Conservation (phyloP, 2,329 filamentous ascomycete genomes). For the Fulvia fulva region DNA sequence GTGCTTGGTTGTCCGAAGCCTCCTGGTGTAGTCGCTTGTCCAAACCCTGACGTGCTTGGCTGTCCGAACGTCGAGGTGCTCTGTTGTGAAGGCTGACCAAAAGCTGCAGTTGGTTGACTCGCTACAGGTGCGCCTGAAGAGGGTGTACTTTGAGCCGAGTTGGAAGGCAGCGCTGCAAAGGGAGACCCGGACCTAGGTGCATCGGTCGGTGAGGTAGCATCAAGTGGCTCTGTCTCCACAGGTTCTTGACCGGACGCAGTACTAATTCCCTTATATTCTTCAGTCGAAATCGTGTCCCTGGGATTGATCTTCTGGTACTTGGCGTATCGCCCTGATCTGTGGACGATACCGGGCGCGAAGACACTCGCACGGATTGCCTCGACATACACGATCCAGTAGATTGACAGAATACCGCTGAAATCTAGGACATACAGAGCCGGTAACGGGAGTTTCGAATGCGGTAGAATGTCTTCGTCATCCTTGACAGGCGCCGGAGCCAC, state of each 20-base stretch:
- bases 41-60: background rate
- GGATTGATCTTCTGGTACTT: conserved; percentile 3
- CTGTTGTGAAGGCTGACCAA: background rate
- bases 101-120: background rate
- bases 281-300: too few species aligned
- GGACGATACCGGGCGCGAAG: conserved; percentile 6
- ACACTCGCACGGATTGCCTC: background rate
- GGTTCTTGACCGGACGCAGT: background rate
- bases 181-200: conserved; percentile 1
- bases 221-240: background rate
- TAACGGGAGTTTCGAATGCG: conserved; percentile 73
- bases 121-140: background rate
- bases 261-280: background rate
- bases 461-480: conserved; percentile 62
- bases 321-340: conserved; percentile 5
- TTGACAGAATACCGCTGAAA: conserved; percentile 76
- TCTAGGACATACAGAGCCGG: conserved; percentile 83
- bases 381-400: conserved; percentile 87
- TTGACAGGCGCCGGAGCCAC: conserved; percentile 22
- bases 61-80: background rate
- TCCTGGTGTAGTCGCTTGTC: background rate
- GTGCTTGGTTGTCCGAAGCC: background rate
- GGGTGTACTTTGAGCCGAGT: background rate
- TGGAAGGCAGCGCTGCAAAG: background rate
- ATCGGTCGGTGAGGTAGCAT: conserved; percentile 7